Conservation (phyloP, 192 early-diverging fungal species). For the Oehlia diaphana region DNA sequence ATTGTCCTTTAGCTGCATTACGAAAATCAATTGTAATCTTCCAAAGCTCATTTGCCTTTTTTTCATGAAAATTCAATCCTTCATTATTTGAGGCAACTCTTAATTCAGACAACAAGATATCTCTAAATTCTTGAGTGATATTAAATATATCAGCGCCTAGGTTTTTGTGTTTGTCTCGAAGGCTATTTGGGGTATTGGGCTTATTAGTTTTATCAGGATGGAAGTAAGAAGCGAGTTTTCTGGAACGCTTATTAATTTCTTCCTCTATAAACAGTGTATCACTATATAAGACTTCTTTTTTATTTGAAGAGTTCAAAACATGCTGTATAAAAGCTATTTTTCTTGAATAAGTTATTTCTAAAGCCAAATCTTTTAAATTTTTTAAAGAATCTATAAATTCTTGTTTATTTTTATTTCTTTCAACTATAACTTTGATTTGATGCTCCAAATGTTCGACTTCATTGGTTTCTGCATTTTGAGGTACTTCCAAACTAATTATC, state of each 20-base stretch:
- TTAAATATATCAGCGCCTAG: neutral
- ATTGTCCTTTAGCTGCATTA: neutral
- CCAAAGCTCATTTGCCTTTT: neutral
- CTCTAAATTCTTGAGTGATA: neutral
- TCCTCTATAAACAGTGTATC: neutral
- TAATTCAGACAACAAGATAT: neutral
- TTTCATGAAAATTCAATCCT: neutral
- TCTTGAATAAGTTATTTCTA: neutral
- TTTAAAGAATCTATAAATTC: neutral
- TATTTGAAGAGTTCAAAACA: constrained; percentile 14
- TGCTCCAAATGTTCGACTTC: too few relatives aligned
- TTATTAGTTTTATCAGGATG: neutral
- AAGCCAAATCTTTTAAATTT: neutral
- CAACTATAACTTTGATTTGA: too few relatives aligned
- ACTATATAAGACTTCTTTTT: neutral
- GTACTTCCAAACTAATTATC: too few relatives aligned
- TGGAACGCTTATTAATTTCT: neutral
- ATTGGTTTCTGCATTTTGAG: too few relatives aligned
- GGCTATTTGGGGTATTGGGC: neutral
- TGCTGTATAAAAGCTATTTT: constrained; percentile 1
- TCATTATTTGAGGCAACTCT: neutral
- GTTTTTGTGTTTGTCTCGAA: neutral
- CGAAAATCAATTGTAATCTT: constrained; percentile 9
- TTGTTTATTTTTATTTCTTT: neutral
- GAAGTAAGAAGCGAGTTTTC: constrained; percentile 4